phyloP scores from a whole-genome alignment of 139 green algal genomes.

The Chlamydomonas schloesseri region DNA sequence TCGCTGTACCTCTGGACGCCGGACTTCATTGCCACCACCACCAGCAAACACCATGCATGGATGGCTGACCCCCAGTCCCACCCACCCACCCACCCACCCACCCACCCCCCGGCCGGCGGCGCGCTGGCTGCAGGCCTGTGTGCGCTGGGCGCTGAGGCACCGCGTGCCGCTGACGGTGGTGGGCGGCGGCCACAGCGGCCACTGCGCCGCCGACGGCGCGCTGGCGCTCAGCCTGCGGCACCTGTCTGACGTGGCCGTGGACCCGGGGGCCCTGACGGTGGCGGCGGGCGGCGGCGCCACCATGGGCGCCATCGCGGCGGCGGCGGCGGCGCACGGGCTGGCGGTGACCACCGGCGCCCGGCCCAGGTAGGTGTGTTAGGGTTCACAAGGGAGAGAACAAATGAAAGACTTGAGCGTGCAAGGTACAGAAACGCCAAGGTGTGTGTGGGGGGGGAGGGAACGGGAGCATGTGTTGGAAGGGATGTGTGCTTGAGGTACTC shows the following conservation, averaged over 20 bases:
- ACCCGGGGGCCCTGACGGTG: not conserved
- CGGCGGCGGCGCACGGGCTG: not conserved
- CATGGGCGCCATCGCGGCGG: not conserved
- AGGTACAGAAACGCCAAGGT: too few species aligned
- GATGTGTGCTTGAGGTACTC: too few species aligned
- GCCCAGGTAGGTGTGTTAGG: not conserved
- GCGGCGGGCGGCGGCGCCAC: not conserved
- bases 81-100: too few species aligned
- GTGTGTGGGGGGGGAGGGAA: not conserved
- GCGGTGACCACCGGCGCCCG: not conserved
- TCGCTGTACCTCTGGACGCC: too few species aligned
- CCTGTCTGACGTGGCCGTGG: not conserved
- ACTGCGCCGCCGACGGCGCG: slow-evolving; percentile 1
- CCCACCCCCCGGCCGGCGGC: too few species aligned
- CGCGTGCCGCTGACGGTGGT: not conserved
- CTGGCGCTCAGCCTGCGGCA: not conserved
- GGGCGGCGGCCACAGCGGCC: slow-evolving; percentile 3
- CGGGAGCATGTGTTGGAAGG: not conserved
- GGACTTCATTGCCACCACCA: too few species aligned
- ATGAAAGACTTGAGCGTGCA: too few species aligned
- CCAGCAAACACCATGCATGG: too few species aligned
- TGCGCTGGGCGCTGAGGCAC: not conserved
- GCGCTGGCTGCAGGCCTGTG: not conserved
- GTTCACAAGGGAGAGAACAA: too few species aligned
- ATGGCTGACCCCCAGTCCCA: not conserved